phyloP scores from a whole-genome alignment of 2,329 filamentous ascomycete genomes.

The Xenoacremonium recifei region DNA sequence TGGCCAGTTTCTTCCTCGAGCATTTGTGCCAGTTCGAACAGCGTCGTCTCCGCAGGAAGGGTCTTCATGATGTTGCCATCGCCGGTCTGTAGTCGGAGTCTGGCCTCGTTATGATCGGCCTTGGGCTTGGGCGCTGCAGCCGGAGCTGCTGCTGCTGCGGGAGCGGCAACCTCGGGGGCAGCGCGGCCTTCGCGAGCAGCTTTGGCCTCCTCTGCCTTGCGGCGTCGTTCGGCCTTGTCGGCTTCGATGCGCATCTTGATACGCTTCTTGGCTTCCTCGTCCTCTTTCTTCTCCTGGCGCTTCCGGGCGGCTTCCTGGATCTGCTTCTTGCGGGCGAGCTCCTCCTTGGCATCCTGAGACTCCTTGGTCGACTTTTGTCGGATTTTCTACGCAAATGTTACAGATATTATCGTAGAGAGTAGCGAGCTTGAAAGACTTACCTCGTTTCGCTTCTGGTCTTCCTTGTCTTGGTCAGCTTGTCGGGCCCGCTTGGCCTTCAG shows the following conservation, averaged over 20 bases:
- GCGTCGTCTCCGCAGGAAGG: conserved; percentile 81
- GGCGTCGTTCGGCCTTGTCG: conserved; percentile 84
- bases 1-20: conserved; percentile 69
- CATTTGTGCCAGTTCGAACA: conserved; percentile 86
- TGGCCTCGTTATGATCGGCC: conserved; percentile 73
- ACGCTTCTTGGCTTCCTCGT: conserved; percentile 80
- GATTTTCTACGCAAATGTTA: conserved; percentile 50
- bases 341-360: conserved; percentile 84
- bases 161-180: conserved; percentile 38
- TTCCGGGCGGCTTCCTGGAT: conserved; percentile 88
- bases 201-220: conserved; percentile 83
- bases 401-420: neutral
- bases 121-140: conserved; percentile 58
- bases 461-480: conserved; percentile 71
- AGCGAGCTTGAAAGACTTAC: too few relatives aligned
- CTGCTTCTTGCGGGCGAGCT: conserved; percentile 82
- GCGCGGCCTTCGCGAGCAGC: conserved; percentile 77
- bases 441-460: conserved; percentile 83
- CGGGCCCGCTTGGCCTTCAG: conserved; percentile 70
- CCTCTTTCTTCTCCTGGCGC: conserved; percentile 81
- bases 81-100: conserved; percentile 76
- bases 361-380: conserved; percentile 89
- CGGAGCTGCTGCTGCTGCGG: conserved; percentile 46
- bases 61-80: conserved; percentile 80
- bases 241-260: conserved; percentile 94